These are phyloP conservation scores for Phaeosphaeriaceae sp. DNA, from an alignment of 2,329 filamentous ascomycete species.

Conservation along the genomic window DNA sequence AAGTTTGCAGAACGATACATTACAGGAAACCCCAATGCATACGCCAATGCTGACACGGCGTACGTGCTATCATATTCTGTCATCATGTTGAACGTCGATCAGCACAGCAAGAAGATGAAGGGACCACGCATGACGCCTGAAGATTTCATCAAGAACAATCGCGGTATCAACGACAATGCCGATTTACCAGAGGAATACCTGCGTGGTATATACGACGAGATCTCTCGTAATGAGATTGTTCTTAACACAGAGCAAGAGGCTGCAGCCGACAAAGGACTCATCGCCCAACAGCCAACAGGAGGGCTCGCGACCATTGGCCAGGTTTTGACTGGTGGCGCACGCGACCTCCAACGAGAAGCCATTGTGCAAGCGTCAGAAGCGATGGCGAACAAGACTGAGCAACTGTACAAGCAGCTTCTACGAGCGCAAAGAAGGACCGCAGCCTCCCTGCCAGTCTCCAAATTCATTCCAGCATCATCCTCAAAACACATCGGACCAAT, in stretches of 20 bases:
- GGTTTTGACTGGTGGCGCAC: constrained; percentile 88
- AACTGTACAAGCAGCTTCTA: constrained; percentile 92
- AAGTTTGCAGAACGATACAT: constrained; percentile 98
- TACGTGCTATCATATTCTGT: constrained; percentile 97
- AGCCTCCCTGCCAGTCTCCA: constrained; percentile 69
- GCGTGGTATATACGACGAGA: constrained; percentile 88
- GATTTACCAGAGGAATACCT: constrained; percentile 95
- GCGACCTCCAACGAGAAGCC: constrained; percentile 89
- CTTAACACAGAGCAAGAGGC: constrained; percentile 90
- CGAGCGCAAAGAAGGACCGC: constrained; percentile 86
- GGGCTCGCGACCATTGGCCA: constrained; percentile 85
- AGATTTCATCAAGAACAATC: constrained; percentile 99
- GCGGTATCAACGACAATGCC: constrained; percentile 95
- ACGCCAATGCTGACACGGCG: constrained; percentile 96
- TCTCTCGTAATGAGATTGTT: constrained; percentile 89
- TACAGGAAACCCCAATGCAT: constrained; percentile 93
- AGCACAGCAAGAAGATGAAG: constrained; percentile 87
- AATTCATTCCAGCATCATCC: constrained; percentile 90
- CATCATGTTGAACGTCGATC: constrained; percentile 94
- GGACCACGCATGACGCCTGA: constrained; percentile 88
- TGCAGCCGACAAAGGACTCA: constrained; percentile 77
- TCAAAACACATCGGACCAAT: constrained; percentile 96
- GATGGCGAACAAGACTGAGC: constrained; percentile 80
- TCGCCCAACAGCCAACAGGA: constrained; percentile 61
- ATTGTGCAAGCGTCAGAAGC: constrained; percentile 96